Evolutionary conservation across 2,329 filamentous ascomycete species (phyloP).

Genomic region (Penicillium expansum): DNA sequence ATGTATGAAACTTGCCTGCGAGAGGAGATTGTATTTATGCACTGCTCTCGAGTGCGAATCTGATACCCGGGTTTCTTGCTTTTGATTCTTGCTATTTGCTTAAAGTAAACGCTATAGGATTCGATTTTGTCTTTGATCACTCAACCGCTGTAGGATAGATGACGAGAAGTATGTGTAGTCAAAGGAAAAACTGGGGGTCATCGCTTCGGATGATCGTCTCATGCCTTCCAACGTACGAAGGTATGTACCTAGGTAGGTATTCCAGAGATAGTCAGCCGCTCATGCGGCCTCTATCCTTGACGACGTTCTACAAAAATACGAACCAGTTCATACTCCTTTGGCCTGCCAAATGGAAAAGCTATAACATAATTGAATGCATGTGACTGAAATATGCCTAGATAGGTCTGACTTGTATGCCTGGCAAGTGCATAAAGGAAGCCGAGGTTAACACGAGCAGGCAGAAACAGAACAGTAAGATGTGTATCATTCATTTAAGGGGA

Average conservation of each 20-base stretch:
- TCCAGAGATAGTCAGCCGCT: not conserved
- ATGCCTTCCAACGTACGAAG: not conserved
- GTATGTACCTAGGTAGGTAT: not conserved
- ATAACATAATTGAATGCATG: not conserved
- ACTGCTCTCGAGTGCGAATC: constrained; percentile 13
- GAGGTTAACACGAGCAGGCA: not conserved
- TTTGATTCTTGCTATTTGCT: not conserved
- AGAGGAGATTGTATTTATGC: constrained; percentile 10
- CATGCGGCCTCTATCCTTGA: not conserved
- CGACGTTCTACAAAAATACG: too few species aligned
- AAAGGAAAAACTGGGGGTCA: not conserved
- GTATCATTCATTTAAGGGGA: not conserved
- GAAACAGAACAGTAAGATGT: not conserved
- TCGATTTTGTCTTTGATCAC: not conserved
- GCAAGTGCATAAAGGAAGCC: not conserved
- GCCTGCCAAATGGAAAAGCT: too few species aligned
- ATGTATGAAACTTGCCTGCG: constrained; percentile 13
- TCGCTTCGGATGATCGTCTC: not conserved
- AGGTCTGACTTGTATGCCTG: not conserved
- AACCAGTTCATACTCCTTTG: not conserved
- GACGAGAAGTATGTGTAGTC: not conserved
- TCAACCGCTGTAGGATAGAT: not conserved
- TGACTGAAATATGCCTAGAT: not conserved
- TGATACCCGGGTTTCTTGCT: constrained; percentile 17
- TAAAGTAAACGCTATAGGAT: not conserved